These are phyloP conservation scores for Rhizoclosmatium sp. DNA, from an alignment of 192 early-diverging fungal genomes.

Conservation along the genomic window DNA sequence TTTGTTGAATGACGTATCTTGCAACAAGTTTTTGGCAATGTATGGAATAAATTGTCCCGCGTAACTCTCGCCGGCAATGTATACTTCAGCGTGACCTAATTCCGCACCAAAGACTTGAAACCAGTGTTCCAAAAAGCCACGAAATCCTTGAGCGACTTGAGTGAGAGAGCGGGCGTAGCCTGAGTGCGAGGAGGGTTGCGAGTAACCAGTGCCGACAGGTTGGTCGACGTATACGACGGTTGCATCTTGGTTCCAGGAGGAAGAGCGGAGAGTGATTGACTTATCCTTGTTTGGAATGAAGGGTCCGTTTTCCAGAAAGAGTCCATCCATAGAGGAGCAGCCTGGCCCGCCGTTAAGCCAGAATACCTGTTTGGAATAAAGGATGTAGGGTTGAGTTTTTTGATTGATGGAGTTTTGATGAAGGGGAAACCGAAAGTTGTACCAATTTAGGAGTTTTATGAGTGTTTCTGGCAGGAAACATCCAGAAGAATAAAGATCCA, in stretches of 20 bases:
- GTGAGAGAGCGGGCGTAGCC: conserved; percentile 37
- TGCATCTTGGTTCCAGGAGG: conserved; percentile 19
- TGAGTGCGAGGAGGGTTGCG: not conserved
- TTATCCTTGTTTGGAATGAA: conserved; percentile 52
- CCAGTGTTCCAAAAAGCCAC: conserved; percentile 64
- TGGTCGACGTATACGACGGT: conserved; percentile 41
- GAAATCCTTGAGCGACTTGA: conserved; percentile 52
- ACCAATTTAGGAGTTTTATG: conserved; percentile 27
- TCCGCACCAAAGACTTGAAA: conserved; percentile 63
- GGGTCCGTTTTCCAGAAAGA: conserved; percentile 59
- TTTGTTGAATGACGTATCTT: conserved; percentile 36
- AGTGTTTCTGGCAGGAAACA: conserved; percentile 36
- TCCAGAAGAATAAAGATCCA: conserved; percentile 54
- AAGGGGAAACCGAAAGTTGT: not conserved
- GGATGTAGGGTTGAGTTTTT: conserved; percentile 5
- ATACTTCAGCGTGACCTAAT: conserved; percentile 50
- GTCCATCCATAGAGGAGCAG: conserved; percentile 44
- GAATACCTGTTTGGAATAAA: conserved; percentile 42
- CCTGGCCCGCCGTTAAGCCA: conserved; percentile 72
- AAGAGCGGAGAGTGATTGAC: not conserved
- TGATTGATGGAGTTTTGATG: conserved; percentile 25
- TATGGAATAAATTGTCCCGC: conserved; percentile 79
- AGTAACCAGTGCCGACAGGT: conserved; percentile 44
- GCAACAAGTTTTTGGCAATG: conserved; percentile 64
- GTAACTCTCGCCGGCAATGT: conserved; percentile 77